Percentiles rank a stretch among this genome's conserved stretches.
Evolutionary conservation across 768 basidiomycete genomes (phyloP).

Genomic region (Lentinula raphanica): DNA sequence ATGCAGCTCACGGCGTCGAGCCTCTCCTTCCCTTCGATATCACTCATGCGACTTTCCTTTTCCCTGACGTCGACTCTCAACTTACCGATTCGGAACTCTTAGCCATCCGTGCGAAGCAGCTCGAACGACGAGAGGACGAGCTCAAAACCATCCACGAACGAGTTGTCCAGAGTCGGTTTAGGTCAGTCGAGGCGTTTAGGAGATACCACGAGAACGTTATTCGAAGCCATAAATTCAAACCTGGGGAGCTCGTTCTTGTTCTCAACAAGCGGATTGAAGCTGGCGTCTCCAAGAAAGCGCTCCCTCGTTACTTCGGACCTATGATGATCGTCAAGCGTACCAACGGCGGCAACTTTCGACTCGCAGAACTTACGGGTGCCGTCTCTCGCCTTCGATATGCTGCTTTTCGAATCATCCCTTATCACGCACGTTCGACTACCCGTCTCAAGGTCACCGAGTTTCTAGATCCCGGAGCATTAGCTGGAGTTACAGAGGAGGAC

Average conservation of each 20-base stretch:
- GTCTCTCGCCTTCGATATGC: not conserved
- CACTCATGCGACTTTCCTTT: slow-evolving; percentile 9
- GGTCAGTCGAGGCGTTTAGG: not conserved
- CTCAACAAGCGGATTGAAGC: slow-evolving; percentile 16
- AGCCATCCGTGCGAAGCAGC: no score
- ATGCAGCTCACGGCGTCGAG: no score
- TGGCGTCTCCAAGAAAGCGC: slow-evolving; percentile 13
- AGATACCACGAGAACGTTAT: not conserved
- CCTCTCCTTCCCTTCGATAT: slow-evolving; percentile 25
- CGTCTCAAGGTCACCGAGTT: not conserved
- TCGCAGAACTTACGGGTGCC: slow-evolving; percentile 3
- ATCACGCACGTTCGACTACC: not conserved
- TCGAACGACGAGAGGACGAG: no score
- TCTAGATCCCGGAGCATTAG: not conserved
- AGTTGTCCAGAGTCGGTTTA: not conserved
- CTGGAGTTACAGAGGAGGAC: no score
- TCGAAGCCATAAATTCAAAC: slow-evolving; percentile 2
- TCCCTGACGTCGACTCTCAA: slow-evolving; percentile 19
- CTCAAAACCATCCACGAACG: not conserved
- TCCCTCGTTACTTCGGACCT: slow-evolving; percentile 17
- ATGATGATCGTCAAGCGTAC: slow-evolving; percentile 14
- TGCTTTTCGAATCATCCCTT: not conserved
- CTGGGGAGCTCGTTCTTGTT: slow-evolving; percentile 17
- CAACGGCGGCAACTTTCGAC: not conserved
- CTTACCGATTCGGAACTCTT: not conserved